A percentile compares a stretch with the other conserved stretches of the same genome.
phyloP scores from a whole-genome alignment of 2,329 filamentous ascomycete genomes.

The Macrophomina phaseolina region DNA sequence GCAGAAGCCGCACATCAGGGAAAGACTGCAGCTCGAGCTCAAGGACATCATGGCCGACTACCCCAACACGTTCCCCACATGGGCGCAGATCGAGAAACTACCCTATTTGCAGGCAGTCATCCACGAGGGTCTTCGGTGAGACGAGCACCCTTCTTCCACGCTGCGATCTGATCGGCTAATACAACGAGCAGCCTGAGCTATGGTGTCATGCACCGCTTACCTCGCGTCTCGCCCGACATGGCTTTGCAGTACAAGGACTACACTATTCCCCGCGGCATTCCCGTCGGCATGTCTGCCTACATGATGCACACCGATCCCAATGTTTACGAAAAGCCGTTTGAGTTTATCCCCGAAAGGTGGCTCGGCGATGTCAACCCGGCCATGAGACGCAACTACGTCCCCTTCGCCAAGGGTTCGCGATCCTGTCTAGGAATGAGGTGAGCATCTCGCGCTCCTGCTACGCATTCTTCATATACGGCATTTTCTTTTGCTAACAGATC shows the following conservation, averaged over 20 bases:
- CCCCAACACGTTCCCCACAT: neutral
- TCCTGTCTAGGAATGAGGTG: conserved; percentile 29
- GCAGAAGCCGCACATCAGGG: conserved; percentile 32
- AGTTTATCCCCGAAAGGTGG: conserved; percentile 39
- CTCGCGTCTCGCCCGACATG: neutral
- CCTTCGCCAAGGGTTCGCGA: conserved; percentile 29
- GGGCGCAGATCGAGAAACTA: conserved; percentile 18
- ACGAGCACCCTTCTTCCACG: neutral
- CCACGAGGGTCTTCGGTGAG: conserved; percentile 38
- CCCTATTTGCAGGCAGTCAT: conserved; percentile 26
- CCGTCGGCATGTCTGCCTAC: conserved; percentile 27
- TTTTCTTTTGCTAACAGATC: no score
- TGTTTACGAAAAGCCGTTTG: conserved; percentile 35
- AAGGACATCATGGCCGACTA: conserved; percentile 33
- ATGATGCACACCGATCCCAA: conserved; percentile 31
- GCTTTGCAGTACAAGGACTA: conserved; percentile 28
- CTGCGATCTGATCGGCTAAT: neutral
- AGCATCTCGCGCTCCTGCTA: neutral
- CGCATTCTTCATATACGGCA: no score
- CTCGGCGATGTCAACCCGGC: conserved; percentile 29
- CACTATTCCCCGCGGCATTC: conserved; percentile 21
- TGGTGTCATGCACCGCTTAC: conserved; percentile 42
- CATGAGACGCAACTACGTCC: conserved; percentile 29
- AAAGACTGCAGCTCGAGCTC: conserved; percentile 37
- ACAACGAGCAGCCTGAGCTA: conserved; percentile 39